Conservation (phyloP, 139 green algal species). For the Ettlia oleoabundans region DNA sequence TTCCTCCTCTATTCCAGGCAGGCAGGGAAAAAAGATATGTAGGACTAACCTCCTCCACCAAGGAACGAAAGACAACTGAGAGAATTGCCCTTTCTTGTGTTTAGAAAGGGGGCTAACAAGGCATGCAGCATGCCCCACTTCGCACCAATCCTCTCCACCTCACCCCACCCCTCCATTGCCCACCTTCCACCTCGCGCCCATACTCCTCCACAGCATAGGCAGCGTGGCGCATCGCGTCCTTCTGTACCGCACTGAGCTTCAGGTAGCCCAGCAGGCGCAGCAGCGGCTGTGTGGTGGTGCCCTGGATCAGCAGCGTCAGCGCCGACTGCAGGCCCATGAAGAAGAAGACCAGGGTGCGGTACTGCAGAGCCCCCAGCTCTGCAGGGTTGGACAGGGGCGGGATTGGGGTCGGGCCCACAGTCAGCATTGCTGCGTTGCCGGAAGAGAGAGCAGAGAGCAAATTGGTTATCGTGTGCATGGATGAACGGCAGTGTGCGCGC, state of each 20-base stretch:
- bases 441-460: too few relatives aligned
- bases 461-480: too few relatives aligned
- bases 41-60: too few relatives aligned
- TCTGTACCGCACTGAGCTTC: neutral
- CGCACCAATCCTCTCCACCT: neutral
- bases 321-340: slow-evolving; percentile 50
- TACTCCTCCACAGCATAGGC: neutral
- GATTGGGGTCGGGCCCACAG: neutral
- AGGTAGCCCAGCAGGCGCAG: slow-evolving; percentile 35
- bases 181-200: neutral
- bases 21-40: too few relatives aligned
- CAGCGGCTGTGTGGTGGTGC: slow-evolving; percentile 44
- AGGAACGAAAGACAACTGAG: too few relatives aligned
- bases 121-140: neutral
- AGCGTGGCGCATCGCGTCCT: neutral
- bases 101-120: neutral
- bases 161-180: too few relatives aligned
- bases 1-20: too few relatives aligned
- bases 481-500: too few relatives aligned
- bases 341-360: slow-evolving; percentile 58
- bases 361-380: slow-evolving; percentile 19
- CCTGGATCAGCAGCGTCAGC: slow-evolving; percentile 54
- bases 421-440: neutral
- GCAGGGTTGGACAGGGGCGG: neutral
- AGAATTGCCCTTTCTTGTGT: too few relatives aligned